These are phyloP conservation scores for Opeltia flavorubescens DNA, from an alignment of 495 filamentous ascomycete genomes.

Conservation along the genomic window DNA sequence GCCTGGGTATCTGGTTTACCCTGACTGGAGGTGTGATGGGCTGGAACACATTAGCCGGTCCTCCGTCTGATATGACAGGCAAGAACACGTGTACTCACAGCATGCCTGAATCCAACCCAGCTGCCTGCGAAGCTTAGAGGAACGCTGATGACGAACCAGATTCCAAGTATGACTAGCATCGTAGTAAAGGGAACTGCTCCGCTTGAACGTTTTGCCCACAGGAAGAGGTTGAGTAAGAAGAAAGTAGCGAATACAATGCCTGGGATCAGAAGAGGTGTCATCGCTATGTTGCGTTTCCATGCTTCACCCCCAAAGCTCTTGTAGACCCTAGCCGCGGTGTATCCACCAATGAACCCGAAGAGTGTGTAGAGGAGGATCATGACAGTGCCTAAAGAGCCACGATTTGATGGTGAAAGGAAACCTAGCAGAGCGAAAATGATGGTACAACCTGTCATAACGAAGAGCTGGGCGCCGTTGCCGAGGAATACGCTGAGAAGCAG, in stretches of 20 bases:
- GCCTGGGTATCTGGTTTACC: constrained; percentile 94
- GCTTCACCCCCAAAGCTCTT: constrained; percentile 81
- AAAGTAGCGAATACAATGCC: constrained; percentile 77
- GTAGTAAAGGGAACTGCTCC: constrained; percentile 93
- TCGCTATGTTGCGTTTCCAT: constrained; percentile 85
- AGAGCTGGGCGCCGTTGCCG: constrained; percentile 88
- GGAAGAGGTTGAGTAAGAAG: constrained; percentile 90
- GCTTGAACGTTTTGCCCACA: constrained; percentile 80
- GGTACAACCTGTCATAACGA: constrained; percentile 92
- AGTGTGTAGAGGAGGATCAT: constrained; percentile 86
- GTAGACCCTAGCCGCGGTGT: constrained; percentile 77
- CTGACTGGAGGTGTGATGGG: constrained; percentile 66
- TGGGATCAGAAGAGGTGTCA: constrained; percentile 77
- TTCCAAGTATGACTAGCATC: constrained; percentile 81
- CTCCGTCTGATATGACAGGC: background rate
- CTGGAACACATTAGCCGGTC: constrained; percentile 12
- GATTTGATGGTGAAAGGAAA: constrained; percentile 87
- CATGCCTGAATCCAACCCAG: constrained; percentile 76
- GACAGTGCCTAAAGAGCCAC: constrained; percentile 80
- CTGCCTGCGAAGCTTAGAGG: constrained; percentile 81
- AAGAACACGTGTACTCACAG: constrained; percentile 19
- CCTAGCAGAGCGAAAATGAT: constrained; percentile 88
- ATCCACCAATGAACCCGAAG: constrained; percentile 86
- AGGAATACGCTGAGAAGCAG: constrained; percentile 77
- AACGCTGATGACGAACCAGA: constrained; percentile 95